A percentile compares a stretch with the other conserved stretches of the same genome.
Evolutionary conservation across 805 yeast genomes (phyloP).

Genomic region (Debaryomyces maramus): DNA sequence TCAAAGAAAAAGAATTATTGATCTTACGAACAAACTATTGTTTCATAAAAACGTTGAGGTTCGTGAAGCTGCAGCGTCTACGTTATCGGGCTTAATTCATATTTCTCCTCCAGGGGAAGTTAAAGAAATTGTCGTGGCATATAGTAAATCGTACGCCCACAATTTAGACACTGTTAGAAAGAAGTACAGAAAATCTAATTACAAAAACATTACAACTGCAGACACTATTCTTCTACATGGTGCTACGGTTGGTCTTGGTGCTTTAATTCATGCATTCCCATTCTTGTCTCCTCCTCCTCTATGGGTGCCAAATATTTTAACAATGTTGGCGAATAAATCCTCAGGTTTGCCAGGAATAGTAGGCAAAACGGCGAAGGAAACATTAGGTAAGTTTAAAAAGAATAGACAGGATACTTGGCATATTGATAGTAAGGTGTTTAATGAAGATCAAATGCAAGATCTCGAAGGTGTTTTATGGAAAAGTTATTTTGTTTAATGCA

Average conservation of each 20-base stretch:
- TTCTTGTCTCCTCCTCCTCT: conserved; percentile 86
- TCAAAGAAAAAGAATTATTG: conserved; percentile 52
- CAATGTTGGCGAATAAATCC: conserved; percentile 68
- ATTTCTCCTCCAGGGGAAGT: conserved; percentile 50
- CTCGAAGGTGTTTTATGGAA: conserved; percentile 93
- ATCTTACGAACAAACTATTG: conserved; percentile 52
- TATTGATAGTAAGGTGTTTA: conserved; percentile 73
- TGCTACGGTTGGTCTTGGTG: conserved; percentile 84
- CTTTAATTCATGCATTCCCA: conserved; percentile 86
- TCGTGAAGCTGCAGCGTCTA: conserved; percentile 67
- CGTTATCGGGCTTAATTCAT: conserved; percentile 81
- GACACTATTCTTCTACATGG: conserved; percentile 66
- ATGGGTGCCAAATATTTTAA: conserved; percentile 80
- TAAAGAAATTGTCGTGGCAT: conserved; percentile 41
- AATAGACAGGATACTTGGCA: conserved; percentile 97
- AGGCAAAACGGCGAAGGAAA: conserved; percentile 81
- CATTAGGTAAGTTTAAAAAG: conserved; percentile 82
- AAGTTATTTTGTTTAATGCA: conserved; percentile 86
- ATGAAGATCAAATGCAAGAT: conserved; percentile 79
- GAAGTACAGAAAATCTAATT: conserved; percentile 38
- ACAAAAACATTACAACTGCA: conserved; percentile 36
- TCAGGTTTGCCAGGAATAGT: conserved; percentile 72
- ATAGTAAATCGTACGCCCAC: conserved; percentile 30
- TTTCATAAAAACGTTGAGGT: conserved; percentile 70
- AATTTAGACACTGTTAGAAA: conserved; percentile 43